A percentile compares a stretch with the other conserved stretches of the same genome.
Conservation (phyloP, 2,329 filamentous ascomycete species). For the Pyrenophora teres region DNA sequence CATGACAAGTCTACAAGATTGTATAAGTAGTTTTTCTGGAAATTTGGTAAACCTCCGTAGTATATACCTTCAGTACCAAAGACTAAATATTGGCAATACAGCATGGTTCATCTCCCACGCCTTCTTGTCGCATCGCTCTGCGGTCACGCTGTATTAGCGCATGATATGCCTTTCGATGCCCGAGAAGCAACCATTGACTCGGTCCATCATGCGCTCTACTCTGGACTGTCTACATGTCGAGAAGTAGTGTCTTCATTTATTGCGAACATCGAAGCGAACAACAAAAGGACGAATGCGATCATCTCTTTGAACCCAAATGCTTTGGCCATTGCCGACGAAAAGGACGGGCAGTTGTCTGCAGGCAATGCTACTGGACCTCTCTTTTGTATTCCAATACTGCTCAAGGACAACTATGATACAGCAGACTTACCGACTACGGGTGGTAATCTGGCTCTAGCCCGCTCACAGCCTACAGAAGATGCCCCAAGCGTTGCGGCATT, state of each 20-base stretch:
- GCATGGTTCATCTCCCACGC: constrained; percentile 8
- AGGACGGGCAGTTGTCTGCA: constrained; percentile 54
- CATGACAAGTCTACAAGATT: neutral
- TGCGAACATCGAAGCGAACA: constrained; percentile 61
- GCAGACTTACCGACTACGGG: constrained; percentile 62
- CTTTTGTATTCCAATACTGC: constrained; percentile 65
- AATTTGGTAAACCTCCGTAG: neutral
- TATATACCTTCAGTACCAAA: neutral
- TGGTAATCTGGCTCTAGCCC: constrained; percentile 56
- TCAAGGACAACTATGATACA: constrained; percentile 69
- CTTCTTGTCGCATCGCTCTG: constrained; percentile 10
- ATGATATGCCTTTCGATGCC: constrained; percentile 54
- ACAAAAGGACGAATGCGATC: constrained; percentile 63
- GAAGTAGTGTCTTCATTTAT: constrained; percentile 61
- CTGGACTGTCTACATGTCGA: constrained; percentile 59
- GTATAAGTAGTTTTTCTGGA: constrained; percentile 5
- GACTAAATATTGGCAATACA: constrained; percentile 3
- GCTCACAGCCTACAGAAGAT: constrained; percentile 55
- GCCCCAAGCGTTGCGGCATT: constrained; percentile 57
- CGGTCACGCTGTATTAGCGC: constrained; percentile 9
- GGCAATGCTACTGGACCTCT: constrained; percentile 59
- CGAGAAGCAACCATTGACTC: constrained; percentile 63
- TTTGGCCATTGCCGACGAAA: constrained; percentile 54
- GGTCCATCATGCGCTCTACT: constrained; percentile 61
- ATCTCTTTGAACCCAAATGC: constrained; percentile 58